These are phyloP conservation scores for Toxoplasma gondii DNA, from an alignment of 169 alveolate species.

Conservation along the genomic window DNA sequence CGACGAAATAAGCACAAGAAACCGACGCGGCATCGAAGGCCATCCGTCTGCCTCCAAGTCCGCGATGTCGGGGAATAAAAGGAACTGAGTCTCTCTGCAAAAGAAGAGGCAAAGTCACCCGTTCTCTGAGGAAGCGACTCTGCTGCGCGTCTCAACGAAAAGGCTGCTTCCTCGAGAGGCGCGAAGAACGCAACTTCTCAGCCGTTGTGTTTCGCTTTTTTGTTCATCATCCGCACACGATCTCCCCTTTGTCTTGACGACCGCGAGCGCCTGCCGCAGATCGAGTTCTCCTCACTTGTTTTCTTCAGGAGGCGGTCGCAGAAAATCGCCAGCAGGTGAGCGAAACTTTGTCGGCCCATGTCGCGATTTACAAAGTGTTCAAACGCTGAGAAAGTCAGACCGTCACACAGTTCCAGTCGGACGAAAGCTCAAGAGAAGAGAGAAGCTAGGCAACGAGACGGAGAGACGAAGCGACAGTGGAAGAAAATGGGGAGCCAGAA, in stretches of 20 bases:
- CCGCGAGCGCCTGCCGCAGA: neutral
- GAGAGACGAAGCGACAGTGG: too few relatives aligned
- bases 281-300: conserved; percentile 45
- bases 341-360: conserved; percentile 61
- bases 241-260: neutral
- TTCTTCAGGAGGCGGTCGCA: conserved; percentile 68
- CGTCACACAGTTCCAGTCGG: neutral
- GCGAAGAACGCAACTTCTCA: neutral
- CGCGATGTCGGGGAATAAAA: too few relatives aligned
- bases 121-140: neutral
- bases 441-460: too few relatives aligned
- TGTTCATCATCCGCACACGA: neutral
- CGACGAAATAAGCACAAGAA: neutral
- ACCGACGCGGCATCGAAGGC: neutral
- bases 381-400: conserved; percentile 53
- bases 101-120: neutral
- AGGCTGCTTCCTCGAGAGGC: neutral
- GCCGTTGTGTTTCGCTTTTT: neutral
- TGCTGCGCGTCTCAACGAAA: neutral
- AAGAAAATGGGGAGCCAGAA: too few relatives aligned
- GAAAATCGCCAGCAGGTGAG: conserved; percentile 65
- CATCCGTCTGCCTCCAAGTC: neutral
- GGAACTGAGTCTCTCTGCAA: neutral
- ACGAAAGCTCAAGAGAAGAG: too few relatives aligned
- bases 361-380: conserved; percentile 69